Evolutionary conservation across 805 yeast species (phyloP), one percentile per base, ranked within the genome.

Genomic region (Lachancea cidri): DNA sequence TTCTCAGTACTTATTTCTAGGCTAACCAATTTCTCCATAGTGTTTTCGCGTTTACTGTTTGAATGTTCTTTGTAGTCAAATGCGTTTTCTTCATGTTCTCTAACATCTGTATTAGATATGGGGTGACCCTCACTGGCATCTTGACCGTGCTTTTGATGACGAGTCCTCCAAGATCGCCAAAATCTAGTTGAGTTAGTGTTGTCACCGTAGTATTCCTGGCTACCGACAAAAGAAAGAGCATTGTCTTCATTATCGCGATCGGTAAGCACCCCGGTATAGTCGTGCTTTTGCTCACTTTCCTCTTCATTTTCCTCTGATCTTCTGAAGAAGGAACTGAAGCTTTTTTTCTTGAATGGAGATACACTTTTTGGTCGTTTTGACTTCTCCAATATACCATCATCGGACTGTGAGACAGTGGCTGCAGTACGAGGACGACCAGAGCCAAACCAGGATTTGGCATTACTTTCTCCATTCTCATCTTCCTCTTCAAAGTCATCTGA

Each of bases 101-200:
- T n/a, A n/a, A n/a, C n/a, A n/a, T 5, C 17, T 34, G 6, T 16
- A 4, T 17, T 20, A 8, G 29, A 8, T 16, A 18, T 24, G 4
- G 8, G 25, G 8, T 22, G n/a, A n/a, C 40, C 48, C 13, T 22
- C 31, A 17, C 32, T 17, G 17, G 18, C 40, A 5, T 46, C 38
- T 13, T 35, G 29, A 16, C 33, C 41, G 29, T 42, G 35, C 14
- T 38, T 19, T 3, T 17, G 38, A 20, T 42, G 42, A 5, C 43
- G 31, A 18, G 35, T 33, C 32, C 42, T 51, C 51, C 53, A 51
- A 17, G 48, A 36, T 36, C 44, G 47, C 55, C 55, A 51, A 42
- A 51, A 49, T 16, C 38, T 39, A 4, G 42, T 33, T 8, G 44
- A 36, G 29, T 30, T 36, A 11, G 29, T 16, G 24, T 36, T 33